Base-by-base conservation (phyloP, 2,329 filamentous ascomycete genomes). In the Emydomyces testavorans region DNA sequence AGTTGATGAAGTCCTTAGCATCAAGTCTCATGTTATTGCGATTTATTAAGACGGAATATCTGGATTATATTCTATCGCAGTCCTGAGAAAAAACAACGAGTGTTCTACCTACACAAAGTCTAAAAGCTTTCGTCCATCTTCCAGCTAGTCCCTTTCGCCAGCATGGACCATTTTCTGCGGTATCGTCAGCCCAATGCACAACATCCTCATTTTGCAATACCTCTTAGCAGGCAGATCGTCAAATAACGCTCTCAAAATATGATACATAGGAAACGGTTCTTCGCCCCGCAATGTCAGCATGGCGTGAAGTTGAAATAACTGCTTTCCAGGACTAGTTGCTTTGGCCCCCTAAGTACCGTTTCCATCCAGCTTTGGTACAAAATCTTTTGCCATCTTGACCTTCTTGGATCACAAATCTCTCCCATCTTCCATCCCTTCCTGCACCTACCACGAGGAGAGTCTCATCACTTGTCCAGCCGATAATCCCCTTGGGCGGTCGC, bases 341-440 rank as follows among this genome's bases (percentile, higher is more conserved):
- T 62, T 52, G 62, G 26, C 66, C 64, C 41, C 70, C 75, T 44
- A 89, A 67, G 67, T 89, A 92, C 57, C 80, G 75, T 65, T 86
- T 90, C 87, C 87, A 93, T 1, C 84, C 85, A 58, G 89, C 82
- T 53, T 84, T 74, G 24, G 79, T 68, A 53, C 84, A 78, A 44
- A 77, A 71, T 37, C 80, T 74, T 54, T 77, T 79, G 7, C 85
- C 84, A 52, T 84, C 79, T n/a, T 34, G 45, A 16, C 28, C 76
- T 48, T 82, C 75, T n/a, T 74, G 74, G 44, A 93, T 70, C 16
- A 81, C 71, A 58, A 94, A 94, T 52, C 83, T 88, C 69, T 95
- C 88, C 87, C 89, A 95, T 43, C 84, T 75, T 13, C 83, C 83
- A 61, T 92, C 85, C 51, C 76, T 74, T 0, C 88, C 88, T 1